Conservation (phyloP, 2,329 filamentous ascomycete genomes). For the Diplodia sapinea region DNA sequence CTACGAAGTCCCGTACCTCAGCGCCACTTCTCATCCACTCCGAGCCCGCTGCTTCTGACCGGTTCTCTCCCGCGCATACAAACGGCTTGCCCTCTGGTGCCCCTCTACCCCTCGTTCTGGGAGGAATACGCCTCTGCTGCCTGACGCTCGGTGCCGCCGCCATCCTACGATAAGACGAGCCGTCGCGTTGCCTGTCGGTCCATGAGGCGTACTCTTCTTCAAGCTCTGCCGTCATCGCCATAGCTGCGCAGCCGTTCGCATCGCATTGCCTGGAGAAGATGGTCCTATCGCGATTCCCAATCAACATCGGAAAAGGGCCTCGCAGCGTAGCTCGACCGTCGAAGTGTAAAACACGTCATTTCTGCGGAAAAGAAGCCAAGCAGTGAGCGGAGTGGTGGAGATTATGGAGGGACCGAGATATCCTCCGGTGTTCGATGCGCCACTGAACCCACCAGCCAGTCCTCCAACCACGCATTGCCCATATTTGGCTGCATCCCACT, state of each 20-base stretch:
- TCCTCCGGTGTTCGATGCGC: slow-evolving; percentile 39
- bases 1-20: background rate
- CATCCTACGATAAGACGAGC: slow-evolving; percentile 16
- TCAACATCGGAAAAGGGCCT: slow-evolving; percentile 7
- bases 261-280: slow-evolving; percentile 18
- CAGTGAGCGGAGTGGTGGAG: slow-evolving; percentile 4
- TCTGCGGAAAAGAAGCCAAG: background rate
- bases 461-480: slow-evolving; percentile 47
- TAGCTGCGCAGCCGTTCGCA: background rate
- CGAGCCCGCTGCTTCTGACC: background rate
- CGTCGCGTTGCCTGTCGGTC: slow-evolving; percentile 15
- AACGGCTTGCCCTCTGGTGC: slow-evolving; percentile 4
- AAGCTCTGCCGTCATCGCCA: background rate
- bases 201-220: slow-evolving; percentile 4
- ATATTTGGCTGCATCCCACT: slow-evolving; percentile 28
- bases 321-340: slow-evolving; percentile 16
- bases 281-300: slow-evolving; percentile 13
- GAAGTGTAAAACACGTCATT: background rate
- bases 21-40: slow-evolving; percentile 15
- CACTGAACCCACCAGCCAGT: slow-evolving; percentile 43
- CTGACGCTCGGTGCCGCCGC: slow-evolving; percentile 11
- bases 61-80: slow-evolving; percentile 18
- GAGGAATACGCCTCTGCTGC: slow-evolving; percentile 15
- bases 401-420: slow-evolving; percentile 43
- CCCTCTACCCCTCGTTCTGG: slow-evolving; percentile 16